Conservation (phyloP, 306 rosid genomes). For the Quercus mongolica region DNA sequence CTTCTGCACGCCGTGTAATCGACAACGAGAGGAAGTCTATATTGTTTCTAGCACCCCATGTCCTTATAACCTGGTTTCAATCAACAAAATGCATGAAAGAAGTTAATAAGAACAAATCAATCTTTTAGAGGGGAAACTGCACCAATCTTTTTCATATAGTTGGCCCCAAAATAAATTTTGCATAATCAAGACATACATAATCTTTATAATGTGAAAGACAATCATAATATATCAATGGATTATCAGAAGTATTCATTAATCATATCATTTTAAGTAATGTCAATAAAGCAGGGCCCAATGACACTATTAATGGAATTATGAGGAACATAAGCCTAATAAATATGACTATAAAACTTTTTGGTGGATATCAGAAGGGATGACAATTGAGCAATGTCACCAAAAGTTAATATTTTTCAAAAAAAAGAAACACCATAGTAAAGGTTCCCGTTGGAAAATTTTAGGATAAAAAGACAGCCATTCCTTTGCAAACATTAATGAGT, state of each 20-base stretch:
- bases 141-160: background rate
- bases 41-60: slow-evolving; percentile 83
- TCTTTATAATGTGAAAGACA: background rate
- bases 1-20: slow-evolving; percentile 77
- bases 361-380: background rate
- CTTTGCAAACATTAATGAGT: background rate
- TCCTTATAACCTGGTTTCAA: slow-evolving; percentile 65
- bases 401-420: background rate
- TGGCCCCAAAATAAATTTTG: background rate
- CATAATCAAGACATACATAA: background rate
- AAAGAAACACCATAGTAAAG: background rate
- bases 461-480: background rate
- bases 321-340: background rate
- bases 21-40: slow-evolving; percentile 93
- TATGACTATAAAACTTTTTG: background rate
- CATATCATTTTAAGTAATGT: background rate
- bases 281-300: background rate
- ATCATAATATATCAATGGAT: background rate
- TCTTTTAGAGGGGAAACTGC: background rate
- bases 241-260: background rate
- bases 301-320: background rate
- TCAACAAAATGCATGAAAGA: background rate
- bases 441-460: background rate
- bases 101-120: background rate
- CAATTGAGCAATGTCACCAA: background rate